phyloP scores from a whole-genome alignment of 352 stramenopile species.

The Phytophthora pinifolia region DNA sequence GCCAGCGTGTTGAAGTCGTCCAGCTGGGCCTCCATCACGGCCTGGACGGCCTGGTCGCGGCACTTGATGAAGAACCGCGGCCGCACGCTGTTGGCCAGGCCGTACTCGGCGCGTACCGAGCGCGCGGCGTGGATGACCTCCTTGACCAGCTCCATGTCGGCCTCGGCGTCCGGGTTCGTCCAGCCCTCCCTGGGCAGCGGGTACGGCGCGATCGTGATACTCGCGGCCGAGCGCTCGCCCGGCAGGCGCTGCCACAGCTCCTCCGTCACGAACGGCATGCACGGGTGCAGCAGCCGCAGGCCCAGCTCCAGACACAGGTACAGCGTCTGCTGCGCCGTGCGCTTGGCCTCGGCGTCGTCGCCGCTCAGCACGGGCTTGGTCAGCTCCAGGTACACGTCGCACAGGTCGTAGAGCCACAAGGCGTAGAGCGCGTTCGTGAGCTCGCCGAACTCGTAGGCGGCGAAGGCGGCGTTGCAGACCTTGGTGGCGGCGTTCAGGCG shows the following conservation, averaged over 20 bases:
- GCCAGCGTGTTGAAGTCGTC: slow-evolving; percentile 96
- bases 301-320: slow-evolving; percentile 85
- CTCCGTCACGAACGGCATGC: slow-evolving; percentile 99
- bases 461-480: slow-evolving; percentile 84
- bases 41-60: slow-evolving; percentile 67
- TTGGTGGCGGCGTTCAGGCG: slow-evolving; percentile 77
- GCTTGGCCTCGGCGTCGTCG: slow-evolving; percentile 66
- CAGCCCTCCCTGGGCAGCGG: slow-evolving; percentile 80
- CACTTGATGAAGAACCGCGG: slow-evolving; percentile 92
- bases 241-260: slow-evolving; percentile 89
- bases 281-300: slow-evolving; percentile 94
- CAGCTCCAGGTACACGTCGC: slow-evolving; percentile 99
- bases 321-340: slow-evolving; percentile 81
- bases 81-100: slow-evolving; percentile 75
- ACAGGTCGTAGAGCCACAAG: slow-evolving; percentile 99
- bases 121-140: slow-evolving; percentile 95
- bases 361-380: slow-evolving; percentile 97
- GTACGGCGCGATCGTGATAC: slow-evolving; percentile 83
- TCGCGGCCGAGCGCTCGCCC: slow-evolving; percentile 59
- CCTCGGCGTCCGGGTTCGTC: slow-evolving; percentile 87
- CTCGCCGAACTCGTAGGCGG: slow-evolving; percentile 95
- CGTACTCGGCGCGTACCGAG: slow-evolving; percentile 92
- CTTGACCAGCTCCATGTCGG: slow-evolving; percentile 93
- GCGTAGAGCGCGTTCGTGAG: slow-evolving; percentile 94
- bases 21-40: slow-evolving; percentile 76